phyloP scores from a whole-genome alignment of 192 early-diverging fungal species.

The Coemansia biformis region DNA sequence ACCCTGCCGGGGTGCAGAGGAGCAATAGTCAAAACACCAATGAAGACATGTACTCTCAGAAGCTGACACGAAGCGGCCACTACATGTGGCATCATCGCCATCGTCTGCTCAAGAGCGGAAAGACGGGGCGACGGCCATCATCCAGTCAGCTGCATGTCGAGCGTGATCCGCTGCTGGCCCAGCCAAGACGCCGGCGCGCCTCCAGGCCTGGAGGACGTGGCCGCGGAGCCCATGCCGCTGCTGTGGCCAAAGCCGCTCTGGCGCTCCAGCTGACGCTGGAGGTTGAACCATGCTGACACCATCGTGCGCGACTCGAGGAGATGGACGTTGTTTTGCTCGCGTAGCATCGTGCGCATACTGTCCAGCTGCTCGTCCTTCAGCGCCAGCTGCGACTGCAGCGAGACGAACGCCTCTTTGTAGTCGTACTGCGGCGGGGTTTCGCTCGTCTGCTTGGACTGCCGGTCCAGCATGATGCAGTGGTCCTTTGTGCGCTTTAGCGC shows the following conservation, averaged over 20 bases:
- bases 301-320: constrained; percentile 75
- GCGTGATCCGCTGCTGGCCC: constrained; percentile 61
- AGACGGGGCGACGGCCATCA: too few relatives aligned
- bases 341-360: constrained; percentile 64
- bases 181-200: constrained; percentile 62
- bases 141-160: constrained; percentile 55
- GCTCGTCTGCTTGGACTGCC: constrained; percentile 18
- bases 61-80: too few relatives aligned
- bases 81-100: too few relatives aligned
- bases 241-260: constrained; percentile 48
- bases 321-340: constrained; percentile 51
- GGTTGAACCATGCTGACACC: constrained; percentile 69
- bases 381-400: constrained; percentile 50
- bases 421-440: constrained; percentile 6
- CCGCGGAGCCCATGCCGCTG: constrained; percentile 31
- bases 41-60: background rate
- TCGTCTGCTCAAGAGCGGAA: too few relatives aligned
- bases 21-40: too few relatives aligned
- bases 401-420: constrained; percentile 54
- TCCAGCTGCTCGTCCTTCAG: constrained; percentile 54
- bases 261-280: constrained; percentile 50
- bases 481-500: constrained; percentile 44
- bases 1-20: too few relatives aligned
- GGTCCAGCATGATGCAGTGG: constrained; percentile 36
- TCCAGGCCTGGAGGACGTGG: constrained; percentile 21